Percentiles rank a stretch among this genome's conserved stretches.
phyloP scores from a whole-genome alignment of 2,329 filamentous ascomycete genomes.

The Phialophora verrucosa region DNA sequence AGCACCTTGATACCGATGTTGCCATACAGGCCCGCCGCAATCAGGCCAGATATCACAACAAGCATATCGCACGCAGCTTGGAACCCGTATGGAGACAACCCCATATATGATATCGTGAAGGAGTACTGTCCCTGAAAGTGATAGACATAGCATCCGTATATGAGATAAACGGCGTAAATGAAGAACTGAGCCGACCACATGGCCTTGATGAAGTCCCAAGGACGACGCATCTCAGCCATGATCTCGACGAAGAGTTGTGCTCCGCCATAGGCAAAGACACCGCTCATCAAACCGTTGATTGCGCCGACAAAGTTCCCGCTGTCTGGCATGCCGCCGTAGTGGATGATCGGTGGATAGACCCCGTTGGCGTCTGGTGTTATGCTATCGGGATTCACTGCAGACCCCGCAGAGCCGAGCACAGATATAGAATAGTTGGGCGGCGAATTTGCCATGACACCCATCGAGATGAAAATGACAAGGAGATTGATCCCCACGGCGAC shows the following conservation, averaged over 20 bases:
- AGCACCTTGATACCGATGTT: slow-evolving; percentile 52
- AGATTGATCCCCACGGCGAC: slow-evolving; percentile 43
- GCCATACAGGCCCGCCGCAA: slow-evolving; percentile 48
- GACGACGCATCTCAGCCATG: slow-evolving; percentile 44
- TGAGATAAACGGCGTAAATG: slow-evolving; percentile 36
- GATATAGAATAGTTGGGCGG: slow-evolving; percentile 42
- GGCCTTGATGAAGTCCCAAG: slow-evolving; percentile 37
- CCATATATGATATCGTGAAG: slow-evolving; percentile 35
- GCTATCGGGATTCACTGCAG: slow-evolving; percentile 36
- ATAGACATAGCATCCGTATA: slow-evolving; percentile 40
- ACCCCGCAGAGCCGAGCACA: slow-evolving; percentile 41
- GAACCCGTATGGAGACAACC: slow-evolving; percentile 44
- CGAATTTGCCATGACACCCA: slow-evolving; percentile 42
- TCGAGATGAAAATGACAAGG: slow-evolving; percentile 43
- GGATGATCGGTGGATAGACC: slow-evolving; percentile 37
- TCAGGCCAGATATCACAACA: slow-evolving; percentile 43
- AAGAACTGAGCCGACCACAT: slow-evolving; percentile 36
- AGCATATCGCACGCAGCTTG: slow-evolving; percentile 44
- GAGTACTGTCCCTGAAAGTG: slow-evolving; percentile 37
- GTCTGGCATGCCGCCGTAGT: slow-evolving; percentile 37
- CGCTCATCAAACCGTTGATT: slow-evolving; percentile 43
- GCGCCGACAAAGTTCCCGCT: slow-evolving; percentile 35
- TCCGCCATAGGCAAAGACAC: slow-evolving; percentile 43
- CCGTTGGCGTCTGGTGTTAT: slow-evolving; percentile 39
- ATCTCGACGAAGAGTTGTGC: slow-evolving; percentile 43